Base-by-base conservation (phyloP, 805 yeast genomes). In the Candida endomychidarum region DNA sequence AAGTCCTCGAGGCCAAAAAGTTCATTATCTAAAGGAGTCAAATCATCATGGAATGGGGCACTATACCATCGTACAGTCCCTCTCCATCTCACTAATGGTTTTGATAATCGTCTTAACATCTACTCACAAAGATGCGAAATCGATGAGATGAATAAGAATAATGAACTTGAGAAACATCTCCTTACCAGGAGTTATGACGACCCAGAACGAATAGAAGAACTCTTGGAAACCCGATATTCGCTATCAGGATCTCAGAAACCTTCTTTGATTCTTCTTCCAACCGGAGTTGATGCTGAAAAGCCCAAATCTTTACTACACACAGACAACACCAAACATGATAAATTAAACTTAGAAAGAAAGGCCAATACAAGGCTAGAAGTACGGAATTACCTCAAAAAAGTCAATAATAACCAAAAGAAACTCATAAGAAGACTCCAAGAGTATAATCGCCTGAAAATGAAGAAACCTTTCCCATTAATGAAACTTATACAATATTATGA, bases 221-320 rank as follows among this genome's bases (percentile, higher is more conserved):
- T 75, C 6, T 49, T 77, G 14, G 71, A 67, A 36, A 51, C 67
- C 2, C 52, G 83, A 37, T 77, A 75, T 54, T 67, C 78, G 0
- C 41, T 59, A 10, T 49, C 57, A 1, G 80, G 80, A 7, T 63
- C 61, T 21, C 78, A 74, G 46, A 74, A 71, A 52, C 75, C 75
- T 16, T 61, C 57, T 30, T 53, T 77, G 24, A 44, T 72, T 8
- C 58, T 76, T 33, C 56, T 60, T 24, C 62, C 74, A 1, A 64
- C 76, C 0, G 65, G 60, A 20, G 41, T 41, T 17, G 47, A 47
- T n/a, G 50, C 43, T 20, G 43, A 44, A 5, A 53, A 47, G 33
- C 34, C 38, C 37, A 60, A 46, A 37, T 45, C 56, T 28, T 42
- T 52, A 33, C 46, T 52, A 22, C 57, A 45, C 43, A 24, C 41